These are phyloP conservation scores for Endocarpon pusillum DNA, from an alignment of 495 filamentous ascomycete species.

Conservation along the genomic window DNA sequence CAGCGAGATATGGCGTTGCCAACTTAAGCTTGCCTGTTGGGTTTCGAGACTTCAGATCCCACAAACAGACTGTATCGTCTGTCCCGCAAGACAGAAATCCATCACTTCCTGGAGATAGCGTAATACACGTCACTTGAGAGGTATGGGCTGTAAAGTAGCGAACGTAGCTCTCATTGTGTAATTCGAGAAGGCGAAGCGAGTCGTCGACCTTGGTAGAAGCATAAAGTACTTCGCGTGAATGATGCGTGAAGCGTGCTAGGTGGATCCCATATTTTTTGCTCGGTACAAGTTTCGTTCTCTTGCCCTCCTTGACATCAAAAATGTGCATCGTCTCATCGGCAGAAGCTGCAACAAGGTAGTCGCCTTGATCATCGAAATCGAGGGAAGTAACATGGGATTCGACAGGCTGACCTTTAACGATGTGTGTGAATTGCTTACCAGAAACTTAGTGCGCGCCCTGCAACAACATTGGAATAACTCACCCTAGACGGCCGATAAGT, in stretches of 20 bases:
- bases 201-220: conserved; percentile 91
- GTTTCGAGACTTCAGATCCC: conserved; percentile 61
- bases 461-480: conserved; percentile 1
- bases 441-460: not conserved
- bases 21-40: conserved; percentile 61
- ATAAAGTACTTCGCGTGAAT: conserved; percentile 74
- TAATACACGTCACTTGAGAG: conserved; percentile 60
- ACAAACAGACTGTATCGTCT: conserved; percentile 77
- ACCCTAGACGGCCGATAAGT: conserved; percentile 31
- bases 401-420: conserved; percentile 19
- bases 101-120: conserved; percentile 48
- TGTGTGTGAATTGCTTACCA: conserved; percentile 19
- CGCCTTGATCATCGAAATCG: conserved; percentile 90
- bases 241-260: conserved; percentile 84
- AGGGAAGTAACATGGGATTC: conserved; percentile 46
- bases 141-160: conserved; percentile 89
- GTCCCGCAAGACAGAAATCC: conserved; percentile 78
- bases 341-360: conserved; percentile 70
- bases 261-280: conserved; percentile 90
- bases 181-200: conserved; percentile 75
- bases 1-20: conserved; percentile 57
- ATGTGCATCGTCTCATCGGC: conserved; percentile 89
- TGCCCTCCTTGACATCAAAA: conserved; percentile 81
- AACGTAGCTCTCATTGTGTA: conserved; percentile 87
- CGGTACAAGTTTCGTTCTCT: conserved; percentile 64